Conservation (phyloP, 2,329 filamentous ascomycete genomes). For the Parascedosporium putredinis region DNA sequence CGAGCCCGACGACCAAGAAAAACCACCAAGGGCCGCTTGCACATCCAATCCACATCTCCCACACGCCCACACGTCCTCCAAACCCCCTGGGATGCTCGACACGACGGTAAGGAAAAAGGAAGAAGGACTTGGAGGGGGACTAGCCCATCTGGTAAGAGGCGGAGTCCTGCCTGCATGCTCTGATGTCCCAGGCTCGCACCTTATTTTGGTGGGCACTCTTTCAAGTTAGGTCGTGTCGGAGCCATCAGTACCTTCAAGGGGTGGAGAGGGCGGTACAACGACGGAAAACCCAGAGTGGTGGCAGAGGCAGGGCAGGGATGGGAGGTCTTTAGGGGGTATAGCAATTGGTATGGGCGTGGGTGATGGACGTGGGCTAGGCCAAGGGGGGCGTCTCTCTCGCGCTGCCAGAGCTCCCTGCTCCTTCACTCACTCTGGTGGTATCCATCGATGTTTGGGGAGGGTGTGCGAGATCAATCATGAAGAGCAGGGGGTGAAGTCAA, state of each 20-base stretch:
- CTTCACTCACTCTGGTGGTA: neutral
- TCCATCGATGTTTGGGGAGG: neutral
- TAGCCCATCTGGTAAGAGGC: neutral
- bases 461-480: neutral
- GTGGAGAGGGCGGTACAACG: neutral
- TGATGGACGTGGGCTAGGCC: no score
- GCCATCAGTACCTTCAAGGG: neutral
- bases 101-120: neutral
- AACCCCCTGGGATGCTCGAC: no score
- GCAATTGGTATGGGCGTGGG: no score
- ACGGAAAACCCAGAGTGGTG: neutral
- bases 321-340: neutral
- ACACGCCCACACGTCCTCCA: no score
- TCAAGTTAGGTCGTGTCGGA: neutral
- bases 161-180: conserved; percentile 1
- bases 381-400: neutral
- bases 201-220: neutral
- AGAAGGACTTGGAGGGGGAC: neutral
- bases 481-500: neutral
- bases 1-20: neutral
- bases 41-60: no score
- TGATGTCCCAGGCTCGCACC: conserved; percentile 1
- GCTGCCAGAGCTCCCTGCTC: no score
- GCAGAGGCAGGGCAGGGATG: neutral
- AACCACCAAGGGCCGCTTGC: neutral